Percentiles rank a stretch among this genome's conserved stretches.
phyloP scores from a whole-genome alignment of 1,284 basidiomycete genomes.

The Rhodotorula sp. region DNA sequence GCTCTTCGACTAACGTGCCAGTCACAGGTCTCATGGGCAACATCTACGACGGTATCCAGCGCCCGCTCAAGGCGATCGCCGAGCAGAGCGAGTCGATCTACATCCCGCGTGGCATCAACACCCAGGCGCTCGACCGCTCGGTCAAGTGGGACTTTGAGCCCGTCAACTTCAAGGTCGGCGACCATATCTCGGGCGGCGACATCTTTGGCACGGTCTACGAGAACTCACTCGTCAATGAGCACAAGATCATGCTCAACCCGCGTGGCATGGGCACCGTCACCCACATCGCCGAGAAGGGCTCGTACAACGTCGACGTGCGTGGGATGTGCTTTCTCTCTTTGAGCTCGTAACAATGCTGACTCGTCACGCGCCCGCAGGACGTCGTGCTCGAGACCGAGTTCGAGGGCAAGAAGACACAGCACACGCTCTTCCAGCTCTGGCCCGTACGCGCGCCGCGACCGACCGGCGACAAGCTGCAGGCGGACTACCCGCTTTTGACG shows the following conservation, averaged over 20 bases:
- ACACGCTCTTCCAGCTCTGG: slow-evolving; percentile 98
- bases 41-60: slow-evolving; percentile 92
- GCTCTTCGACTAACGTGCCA: neutral
- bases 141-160: slow-evolving; percentile 96
- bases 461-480: slow-evolving; percentile 89
- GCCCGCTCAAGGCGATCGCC: slow-evolving; percentile 88
- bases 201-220: slow-evolving; percentile 95
- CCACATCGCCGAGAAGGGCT: slow-evolving; percentile 89
- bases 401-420: slow-evolving; percentile 88
- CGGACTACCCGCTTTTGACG: slow-evolving; percentile 88
- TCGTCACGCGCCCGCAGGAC: slow-evolving; percentile 62
- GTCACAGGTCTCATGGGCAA: slow-evolving; percentile 87
- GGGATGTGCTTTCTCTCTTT: neutral
- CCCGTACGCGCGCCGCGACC: slow-evolving; percentile 97
- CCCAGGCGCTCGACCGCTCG: slow-evolving; percentile 84
- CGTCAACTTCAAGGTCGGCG: slow-evolving; percentile 80
- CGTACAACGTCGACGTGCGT: slow-evolving; percentile 84
- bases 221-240: slow-evolving; percentile 93
- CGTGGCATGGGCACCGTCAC: slow-evolving; percentile 94
- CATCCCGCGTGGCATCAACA: slow-evolving; percentile 98
- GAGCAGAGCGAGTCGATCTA: slow-evolving; percentile 97
- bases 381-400: slow-evolving; percentile 97
- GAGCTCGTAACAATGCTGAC: neutral
- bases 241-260: slow-evolving; percentile 95
- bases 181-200: slow-evolving; percentile 95